Evolutionary conservation across 2,329 filamentous ascomycete genomes (phyloP), one percentile per base, ranked within the genome.

Genomic region (Curvularia spicifera): DNA sequence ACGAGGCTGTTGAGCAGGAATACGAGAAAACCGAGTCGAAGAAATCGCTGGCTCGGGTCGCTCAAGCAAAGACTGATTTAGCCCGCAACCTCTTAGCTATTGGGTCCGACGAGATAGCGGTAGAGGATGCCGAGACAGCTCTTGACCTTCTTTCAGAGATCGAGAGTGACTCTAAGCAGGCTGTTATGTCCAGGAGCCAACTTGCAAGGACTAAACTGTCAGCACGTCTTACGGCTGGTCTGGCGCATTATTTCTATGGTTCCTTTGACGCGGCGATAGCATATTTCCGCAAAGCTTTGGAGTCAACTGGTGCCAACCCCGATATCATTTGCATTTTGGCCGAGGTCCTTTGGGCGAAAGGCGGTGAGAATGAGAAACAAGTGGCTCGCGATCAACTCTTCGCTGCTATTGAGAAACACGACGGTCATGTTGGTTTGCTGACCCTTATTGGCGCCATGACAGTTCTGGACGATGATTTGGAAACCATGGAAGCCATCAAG

Each of bases 311-410:
- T 29, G 85, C 85, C 37, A 88, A 92, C 60, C 90, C 93, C 0
- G 93, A 97, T 71, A 89, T 94, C 1, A 88, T 93, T 0, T 97
- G 93, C 70, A 82, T 97, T 12, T 82, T 98, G 12, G 91, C 93
- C 0, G 92, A 98, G 76, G 91, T 98, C 0, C 83, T 98, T 0
- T 99, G 95, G 94, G 93, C 93, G 0, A 92, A 91, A 64, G 93
- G 91, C 8, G 87, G 88, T 0, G 86, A 89, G 6, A 83, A 88
- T 0, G 90, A 93, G 54, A 87, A 89, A 46, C 86, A 89, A 49
- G 87, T 90, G 60, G 93, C 94, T 15, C 85, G 92, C 3, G 87
- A 90, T 51, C 86, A 91, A 63, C 83, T 99, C 0, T 94, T 97
- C 69, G 88, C 88, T 13, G 88, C 90, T 35, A 88, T 97, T 12